phyloP scores from a whole-genome alignment of 2,329 filamentous ascomycete species.

The Calonectria honghensis region DNA sequence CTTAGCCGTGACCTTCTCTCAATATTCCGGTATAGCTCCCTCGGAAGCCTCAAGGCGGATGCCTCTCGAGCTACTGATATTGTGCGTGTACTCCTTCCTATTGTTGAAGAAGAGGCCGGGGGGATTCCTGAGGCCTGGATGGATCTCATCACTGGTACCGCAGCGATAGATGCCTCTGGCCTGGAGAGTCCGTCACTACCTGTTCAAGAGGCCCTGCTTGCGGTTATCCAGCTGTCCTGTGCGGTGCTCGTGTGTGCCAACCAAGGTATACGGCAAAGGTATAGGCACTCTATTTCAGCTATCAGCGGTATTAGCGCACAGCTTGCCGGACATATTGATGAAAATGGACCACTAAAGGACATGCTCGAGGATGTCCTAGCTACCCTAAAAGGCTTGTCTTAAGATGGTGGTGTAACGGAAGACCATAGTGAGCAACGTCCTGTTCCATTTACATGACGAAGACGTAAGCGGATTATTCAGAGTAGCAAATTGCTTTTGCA shows the following conservation, averaged over 20 bases:
- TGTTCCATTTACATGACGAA: not conserved
- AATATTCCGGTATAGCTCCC: slow-evolving; percentile 62
- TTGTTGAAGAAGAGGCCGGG: slow-evolving; percentile 68
- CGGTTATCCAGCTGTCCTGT: slow-evolving; percentile 73
- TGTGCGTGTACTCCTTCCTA: slow-evolving; percentile 71
- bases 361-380: slow-evolving; percentile 67
- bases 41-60: slow-evolving; percentile 51
- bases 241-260: slow-evolving; percentile 69
- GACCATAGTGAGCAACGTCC: not conserved
- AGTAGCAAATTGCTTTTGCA: slow-evolving; percentile 35
- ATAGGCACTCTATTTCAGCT: slow-evolving; percentile 70
- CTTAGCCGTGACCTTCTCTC: slow-evolving; percentile 70
- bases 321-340: slow-evolving; percentile 59
- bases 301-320: slow-evolving; percentile 69
- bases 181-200: slow-evolving; percentile 43
- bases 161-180: slow-evolving; percentile 67
- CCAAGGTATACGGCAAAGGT: slow-evolving; percentile 68
- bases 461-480: slow-evolving; percentile 49
- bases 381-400: slow-evolving; percentile 55
- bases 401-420: not conserved
- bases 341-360: slow-evolving; percentile 60
- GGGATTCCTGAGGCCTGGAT: slow-evolving; percentile 74
- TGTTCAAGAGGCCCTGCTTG: slow-evolving; percentile 71
- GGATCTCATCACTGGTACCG: slow-evolving; percentile 70
- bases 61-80: slow-evolving; percentile 72